These are phyloP conservation scores for Lomentospora prolificans DNA, from an alignment of 2,329 filamentous ascomycete genomes.

Conservation along the genomic window DNA sequence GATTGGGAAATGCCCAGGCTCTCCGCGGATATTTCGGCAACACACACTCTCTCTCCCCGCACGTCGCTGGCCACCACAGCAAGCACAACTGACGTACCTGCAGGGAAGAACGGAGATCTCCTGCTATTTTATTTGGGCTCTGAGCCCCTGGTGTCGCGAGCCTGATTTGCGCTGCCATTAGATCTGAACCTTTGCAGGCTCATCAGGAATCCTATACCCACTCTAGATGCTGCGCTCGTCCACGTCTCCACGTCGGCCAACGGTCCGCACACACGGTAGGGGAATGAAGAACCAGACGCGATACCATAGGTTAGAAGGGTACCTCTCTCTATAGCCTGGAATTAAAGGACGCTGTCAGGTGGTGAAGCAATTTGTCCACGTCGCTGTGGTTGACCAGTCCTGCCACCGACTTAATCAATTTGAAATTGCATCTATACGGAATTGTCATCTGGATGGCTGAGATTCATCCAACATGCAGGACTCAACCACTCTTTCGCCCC, in stretches of 20 bases:
- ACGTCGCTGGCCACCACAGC: background rate
- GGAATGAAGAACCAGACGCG: background rate
- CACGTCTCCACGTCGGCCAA: background rate
- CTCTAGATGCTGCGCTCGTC: background rate
- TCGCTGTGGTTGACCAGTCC: background rate
- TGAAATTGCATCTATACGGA: background rate
- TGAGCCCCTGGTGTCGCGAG: background rate
- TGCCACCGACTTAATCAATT: background rate
- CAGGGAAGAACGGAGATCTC: too few relatives aligned
- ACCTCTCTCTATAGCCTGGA: too few relatives aligned
- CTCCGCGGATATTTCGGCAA: background rate
- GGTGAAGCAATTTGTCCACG: slow-evolving; percentile 1
- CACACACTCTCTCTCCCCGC: too few relatives aligned
- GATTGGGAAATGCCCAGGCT: background rate
- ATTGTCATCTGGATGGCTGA: background rate
- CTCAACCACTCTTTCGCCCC: background rate
- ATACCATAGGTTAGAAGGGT: too few relatives aligned
- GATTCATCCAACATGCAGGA: background rate
- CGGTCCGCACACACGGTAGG: background rate
- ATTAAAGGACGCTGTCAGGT: slow-evolving; percentile 1
- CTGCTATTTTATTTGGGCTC: background rate
- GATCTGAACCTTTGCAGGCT: background rate
- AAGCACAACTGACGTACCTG: background rate
- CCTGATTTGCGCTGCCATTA: background rate
- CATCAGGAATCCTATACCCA: background rate